phyloP scores from a whole-genome alignment of 371 early-diverging fungal genomes.

The Mortierella sp. region DNA sequence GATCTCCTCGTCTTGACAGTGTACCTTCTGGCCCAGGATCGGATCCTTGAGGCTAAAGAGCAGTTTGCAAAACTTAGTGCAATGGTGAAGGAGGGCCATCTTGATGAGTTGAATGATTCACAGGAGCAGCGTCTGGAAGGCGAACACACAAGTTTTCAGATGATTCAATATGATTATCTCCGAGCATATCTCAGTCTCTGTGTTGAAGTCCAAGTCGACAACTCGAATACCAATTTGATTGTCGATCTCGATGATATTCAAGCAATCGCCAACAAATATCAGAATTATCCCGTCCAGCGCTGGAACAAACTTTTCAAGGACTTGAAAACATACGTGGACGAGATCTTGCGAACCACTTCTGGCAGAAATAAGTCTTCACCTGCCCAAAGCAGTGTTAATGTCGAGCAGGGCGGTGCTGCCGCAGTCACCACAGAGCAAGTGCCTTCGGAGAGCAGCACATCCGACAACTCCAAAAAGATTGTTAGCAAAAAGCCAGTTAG shows the following conservation, averaged over 20 bases:
- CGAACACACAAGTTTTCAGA: constrained; percentile 24
- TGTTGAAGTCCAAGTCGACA: constrained; percentile 47
- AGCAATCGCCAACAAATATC: constrained; percentile 57
- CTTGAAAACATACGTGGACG: constrained; percentile 60
- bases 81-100: constrained; percentile 2
- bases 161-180: constrained; percentile 68
- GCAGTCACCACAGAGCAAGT: neutral
- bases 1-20: constrained; percentile 61
- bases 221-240: constrained; percentile 9
- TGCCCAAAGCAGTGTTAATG: neutral
- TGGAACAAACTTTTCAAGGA: constrained; percentile 66
- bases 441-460: neutral
- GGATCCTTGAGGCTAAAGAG: constrained; percentile 64
- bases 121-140: constrained; percentile 7
- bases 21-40: constrained; percentile 68
- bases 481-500: neutral
- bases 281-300: constrained; percentile 55
- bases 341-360: constrained; percentile 45
- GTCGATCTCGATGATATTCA: constrained; percentile 58
- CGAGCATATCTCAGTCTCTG: constrained; percentile 66
- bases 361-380: neutral
- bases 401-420: constrained; percentile 7
- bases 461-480: neutral
- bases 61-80: constrained; percentile 30
- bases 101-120: neutral